phyloP scores from a whole-genome alignment of 805 yeast species.

The Ogataea saltuana region DNA sequence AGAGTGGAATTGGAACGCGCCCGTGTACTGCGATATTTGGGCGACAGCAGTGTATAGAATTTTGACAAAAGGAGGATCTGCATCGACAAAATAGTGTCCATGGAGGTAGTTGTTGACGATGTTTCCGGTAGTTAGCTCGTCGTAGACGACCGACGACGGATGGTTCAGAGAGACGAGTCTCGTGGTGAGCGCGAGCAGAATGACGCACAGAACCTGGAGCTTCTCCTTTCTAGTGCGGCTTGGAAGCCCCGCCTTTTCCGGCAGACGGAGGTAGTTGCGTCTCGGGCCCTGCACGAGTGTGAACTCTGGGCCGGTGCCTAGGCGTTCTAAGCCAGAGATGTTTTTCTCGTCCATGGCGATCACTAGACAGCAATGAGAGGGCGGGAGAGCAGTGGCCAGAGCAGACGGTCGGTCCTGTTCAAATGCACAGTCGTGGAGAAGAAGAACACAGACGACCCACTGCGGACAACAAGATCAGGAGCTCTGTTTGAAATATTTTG shows the following conservation, averaged over 20 bases:
- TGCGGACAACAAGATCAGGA: no score
- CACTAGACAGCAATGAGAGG: no score
- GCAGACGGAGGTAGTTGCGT: constrained; percentile 11
- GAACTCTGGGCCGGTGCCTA: no score
- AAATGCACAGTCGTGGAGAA: no score
- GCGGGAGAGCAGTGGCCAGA: no score
- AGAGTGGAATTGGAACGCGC: constrained; percentile 56
- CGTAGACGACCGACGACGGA: constrained; percentile 83
- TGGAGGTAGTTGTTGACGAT: constrained; percentile 76
- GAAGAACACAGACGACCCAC: no score
- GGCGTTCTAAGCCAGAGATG: no score
- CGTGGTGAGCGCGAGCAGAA: constrained; percentile 46
- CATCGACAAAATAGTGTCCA: constrained; percentile 69
- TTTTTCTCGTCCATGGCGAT: no score
- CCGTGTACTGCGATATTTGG: constrained; percentile 57
- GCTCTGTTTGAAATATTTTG: no score
- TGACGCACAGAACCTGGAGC: constrained; percentile 17
- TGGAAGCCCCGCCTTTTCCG: not conserved
- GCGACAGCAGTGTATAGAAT: constrained; percentile 68
- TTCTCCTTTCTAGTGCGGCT: constrained; percentile 12
- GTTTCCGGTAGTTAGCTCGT: constrained; percentile 91
- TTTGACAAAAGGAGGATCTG: constrained; percentile 79
- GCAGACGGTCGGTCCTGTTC: no score
- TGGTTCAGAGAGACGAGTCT: constrained; percentile 57
- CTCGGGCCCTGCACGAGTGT: constrained; percentile 14